Base-by-base conservation (phyloP, 1,284 basidiomycete genomes). In the Grifola frondosa region DNA sequence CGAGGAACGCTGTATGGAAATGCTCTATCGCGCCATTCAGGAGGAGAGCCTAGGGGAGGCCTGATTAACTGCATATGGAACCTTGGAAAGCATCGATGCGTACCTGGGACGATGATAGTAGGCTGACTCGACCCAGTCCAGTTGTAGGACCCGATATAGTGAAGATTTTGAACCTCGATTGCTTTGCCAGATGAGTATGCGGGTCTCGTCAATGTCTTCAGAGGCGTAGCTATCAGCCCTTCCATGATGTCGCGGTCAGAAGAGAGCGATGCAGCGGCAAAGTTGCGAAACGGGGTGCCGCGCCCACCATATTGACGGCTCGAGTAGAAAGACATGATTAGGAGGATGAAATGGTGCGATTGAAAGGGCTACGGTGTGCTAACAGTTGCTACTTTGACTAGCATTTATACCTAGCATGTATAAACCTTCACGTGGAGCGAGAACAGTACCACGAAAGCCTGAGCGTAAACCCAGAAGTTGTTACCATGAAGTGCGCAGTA, bases 71-170 rank as follows among this genome's bases (percentile, higher is more conserved):
- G 21, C 21, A 6, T 9, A 2, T 74, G 75, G 10, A 70, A 74
- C 5, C 73, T 75, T 80, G 12, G 15, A 19, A 6, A 6, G 36
- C 5, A 15, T 13, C 9, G 9, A 23, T 15, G 34, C 29, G 13
- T 53, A 75, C 80, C 78, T 43, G 80, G 80, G n/a, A 81, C 74
- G 17, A 78, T 64, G 35, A 82, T 78, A 0, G 75, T 76, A 1
- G 78, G 74, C 6, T 62, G 53, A 1, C 34, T n/a, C 43, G 50
- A 35, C 46, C 72, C 66, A 13, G 65, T 51, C 78, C 79, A 81
- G 44, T 74, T 77, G 58, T 80, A 82, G 1, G 80, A 80, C 4
- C 74, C 75, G 38, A 79, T 62, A 40, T 69, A 74, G 16, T 69
- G 46, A 22, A 73, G 59, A 39, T 74, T 56, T 12, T 59, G 37